phyloP scores from a whole-genome alignment of 139 green algal species.

The Picochlorum sp. region DNA sequence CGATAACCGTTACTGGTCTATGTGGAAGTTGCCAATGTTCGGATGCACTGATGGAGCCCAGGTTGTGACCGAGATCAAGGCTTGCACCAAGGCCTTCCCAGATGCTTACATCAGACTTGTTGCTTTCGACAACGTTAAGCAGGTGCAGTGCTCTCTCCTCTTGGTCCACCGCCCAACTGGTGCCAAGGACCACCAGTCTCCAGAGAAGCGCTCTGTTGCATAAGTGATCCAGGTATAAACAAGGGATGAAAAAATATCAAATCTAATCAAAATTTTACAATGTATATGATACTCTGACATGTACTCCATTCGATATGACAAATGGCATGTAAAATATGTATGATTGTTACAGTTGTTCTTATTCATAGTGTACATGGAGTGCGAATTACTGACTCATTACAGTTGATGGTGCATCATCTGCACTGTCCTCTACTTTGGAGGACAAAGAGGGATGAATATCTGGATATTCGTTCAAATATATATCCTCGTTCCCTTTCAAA shows the following conservation, averaged over 20 bases:
- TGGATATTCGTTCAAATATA: slow-evolving; percentile 1
- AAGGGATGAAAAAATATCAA: too few species aligned
- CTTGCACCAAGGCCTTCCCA: slow-evolving; percentile 82
- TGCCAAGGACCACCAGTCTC: slow-evolving; percentile 9
- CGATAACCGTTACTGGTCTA: slow-evolving; percentile 94
- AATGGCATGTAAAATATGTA: too few species aligned
- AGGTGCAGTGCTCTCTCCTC: slow-evolving; percentile 54
- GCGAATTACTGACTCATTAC: neutral
- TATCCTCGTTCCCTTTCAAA: neutral
- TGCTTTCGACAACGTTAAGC: slow-evolving; percentile 59
- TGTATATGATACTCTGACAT: too few species aligned
- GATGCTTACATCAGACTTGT: slow-evolving; percentile 85
- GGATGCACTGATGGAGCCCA: slow-evolving; percentile 87
- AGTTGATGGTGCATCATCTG: neutral
- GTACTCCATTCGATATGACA: too few species aligned
- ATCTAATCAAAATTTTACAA: too few species aligned
- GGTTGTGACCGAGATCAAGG: slow-evolving; percentile 83
- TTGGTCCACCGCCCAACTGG: slow-evolving; percentile 17
- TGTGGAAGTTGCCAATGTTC: slow-evolving; percentile 99
- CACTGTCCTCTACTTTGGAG: neutral
- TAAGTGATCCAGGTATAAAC: too few species aligned
- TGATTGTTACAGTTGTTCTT: too few species aligned
- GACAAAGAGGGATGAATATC: neutral
- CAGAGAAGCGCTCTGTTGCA: slow-evolving; percentile 15
- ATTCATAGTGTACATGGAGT: too few species aligned